A percentile compares a stretch with the other conserved stretches of the same genome.
Conservation (phyloP, 202 grass and related monocot genomes). For the Carex arenaria region DNA sequence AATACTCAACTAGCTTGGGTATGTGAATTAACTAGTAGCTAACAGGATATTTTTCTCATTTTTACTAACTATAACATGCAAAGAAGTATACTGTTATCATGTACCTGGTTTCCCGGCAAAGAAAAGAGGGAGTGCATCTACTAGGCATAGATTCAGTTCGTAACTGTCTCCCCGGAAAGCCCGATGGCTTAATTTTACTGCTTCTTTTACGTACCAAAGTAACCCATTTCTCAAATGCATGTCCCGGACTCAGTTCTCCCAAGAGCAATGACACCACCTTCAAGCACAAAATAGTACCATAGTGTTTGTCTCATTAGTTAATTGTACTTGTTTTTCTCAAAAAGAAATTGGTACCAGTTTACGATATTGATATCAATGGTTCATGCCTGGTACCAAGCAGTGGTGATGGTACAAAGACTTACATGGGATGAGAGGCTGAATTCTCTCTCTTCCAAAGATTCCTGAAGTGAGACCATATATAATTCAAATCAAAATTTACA, state of each 20-base stretch:
- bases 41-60: neutral
- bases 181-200: conserved; percentile 57
- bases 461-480: conserved; percentile 27
- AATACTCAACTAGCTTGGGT: neutral
- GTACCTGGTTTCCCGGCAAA: conserved; percentile 45
- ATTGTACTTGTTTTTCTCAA: neutral
- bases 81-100: neutral
- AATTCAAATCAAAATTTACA: neutral
- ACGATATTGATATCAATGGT: too few relatives aligned
- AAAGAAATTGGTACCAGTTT: neutral
- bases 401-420: conserved; percentile 14
- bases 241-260: conserved; percentile 49
- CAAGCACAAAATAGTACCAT: conserved; percentile 11
- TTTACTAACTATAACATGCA: neutral
- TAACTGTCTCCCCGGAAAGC: conserved; percentile 49
- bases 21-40: conserved; percentile 11
- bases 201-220: conserved; percentile 72
- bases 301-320: neutral
- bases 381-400: too few relatives aligned
- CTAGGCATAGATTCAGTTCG: conserved; percentile 74
- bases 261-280: conserved; percentile 83
- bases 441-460: conserved; percentile 43
- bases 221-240: conserved; percentile 81
- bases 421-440: conserved; percentile 61
- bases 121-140: conserved; percentile 45